Percentiles rank a stretch among this genome's conserved stretches.
Evolutionary conservation across 495 filamentous ascomycete genomes (phyloP).

Genomic region (Filosporella fistucella): DNA sequence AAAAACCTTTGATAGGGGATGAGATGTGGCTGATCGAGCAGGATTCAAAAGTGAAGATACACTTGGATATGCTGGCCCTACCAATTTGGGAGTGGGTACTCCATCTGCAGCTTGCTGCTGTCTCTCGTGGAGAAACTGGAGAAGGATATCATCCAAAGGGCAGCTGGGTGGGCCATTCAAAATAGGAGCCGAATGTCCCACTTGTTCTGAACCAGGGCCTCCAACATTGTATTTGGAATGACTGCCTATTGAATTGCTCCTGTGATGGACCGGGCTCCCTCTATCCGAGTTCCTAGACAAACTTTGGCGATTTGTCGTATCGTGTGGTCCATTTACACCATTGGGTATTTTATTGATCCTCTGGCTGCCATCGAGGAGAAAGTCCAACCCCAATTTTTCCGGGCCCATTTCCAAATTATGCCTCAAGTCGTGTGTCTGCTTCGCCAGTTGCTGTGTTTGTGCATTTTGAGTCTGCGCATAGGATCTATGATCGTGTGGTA

Average conservation of each 20-base stretch:
- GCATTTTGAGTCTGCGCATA: conserved; percentile 7
- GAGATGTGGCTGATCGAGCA: conserved; percentile 50
- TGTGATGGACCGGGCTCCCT: conserved; percentile 23
- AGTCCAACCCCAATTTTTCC: conserved; percentile 64
- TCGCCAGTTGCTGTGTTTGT: conserved; percentile 30
- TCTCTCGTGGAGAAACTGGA: conserved; percentile 70
- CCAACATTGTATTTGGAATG: not conserved
- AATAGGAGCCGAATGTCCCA: conserved; percentile 39
- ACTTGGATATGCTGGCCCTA: conserved; percentile 71
- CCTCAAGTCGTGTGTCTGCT: conserved; percentile 48
- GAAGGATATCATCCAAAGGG: conserved; percentile 66
- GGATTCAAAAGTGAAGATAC: conserved; percentile 72
- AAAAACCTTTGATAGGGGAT: conserved; percentile 76
- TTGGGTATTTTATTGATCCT: conserved; percentile 20
- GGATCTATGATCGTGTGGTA: conserved; percentile 12
- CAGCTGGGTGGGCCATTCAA: conserved; percentile 61
- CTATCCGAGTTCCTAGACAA: conserved; percentile 23
- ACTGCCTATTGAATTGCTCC: conserved; percentile 19
- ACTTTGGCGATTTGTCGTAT: conserved; percentile 31
- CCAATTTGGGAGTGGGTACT: conserved; percentile 50
- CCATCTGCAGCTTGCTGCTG: conserved; percentile 61
- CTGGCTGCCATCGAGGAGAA: conserved; percentile 52
- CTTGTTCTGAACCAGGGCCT: conserved; percentile 5
- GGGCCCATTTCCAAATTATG: conserved; percentile 54
- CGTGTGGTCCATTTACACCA: conserved; percentile 16